phyloP scores from a whole-genome alignment of 129 eudicot genomes.

The Daucus carota region DH1_v3.0 NC_030381.2:56091501-56092000 shows the following conservation, averaged over 20 bases:
- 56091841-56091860: no score
- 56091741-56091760: neutral
- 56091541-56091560: constrained; percentile 29
- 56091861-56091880: neutral
- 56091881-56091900: neutral
- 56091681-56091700: constrained; percentile 6
- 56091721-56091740: neutral
- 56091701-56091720: constrained; percentile 4
- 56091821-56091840: neutral
- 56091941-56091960: neutral
- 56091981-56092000: neutral
- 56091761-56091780: neutral
- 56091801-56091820: neutral
- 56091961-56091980: neutral
- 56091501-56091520: constrained; percentile 18
- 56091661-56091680: constrained; percentile 13
- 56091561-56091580: constrained; percentile 2
- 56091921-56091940: neutral
- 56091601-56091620: constrained; percentile 27
- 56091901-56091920: no score
- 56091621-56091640: constrained; percentile 27
- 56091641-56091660: constrained; percentile 37
- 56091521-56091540: constrained; percentile 10
- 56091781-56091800: neutral
- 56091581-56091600: constrained; percentile 33